Conservation (phyloP, 306 rosid genomes). For the Fragaria nilgerrensis region DNA sequence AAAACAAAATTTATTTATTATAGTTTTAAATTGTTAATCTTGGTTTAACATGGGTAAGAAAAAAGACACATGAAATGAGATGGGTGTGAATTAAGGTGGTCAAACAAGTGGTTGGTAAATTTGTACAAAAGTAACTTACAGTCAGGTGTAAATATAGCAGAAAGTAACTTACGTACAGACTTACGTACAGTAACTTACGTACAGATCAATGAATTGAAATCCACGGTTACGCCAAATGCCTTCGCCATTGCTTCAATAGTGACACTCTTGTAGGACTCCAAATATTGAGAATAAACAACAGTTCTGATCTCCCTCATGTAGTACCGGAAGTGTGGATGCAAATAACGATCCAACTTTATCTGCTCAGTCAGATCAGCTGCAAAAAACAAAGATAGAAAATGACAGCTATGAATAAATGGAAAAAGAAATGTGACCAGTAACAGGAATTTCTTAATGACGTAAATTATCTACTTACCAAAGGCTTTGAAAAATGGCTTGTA, state of each 20-base stretch:
- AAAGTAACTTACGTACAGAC: constrained; percentile 43
- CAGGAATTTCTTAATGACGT: background rate
- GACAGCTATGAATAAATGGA: background rate
- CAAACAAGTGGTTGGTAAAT: no score
- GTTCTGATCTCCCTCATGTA: constrained; percentile 96
- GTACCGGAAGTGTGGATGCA: constrained; percentile 89
- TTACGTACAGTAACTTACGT: no score
- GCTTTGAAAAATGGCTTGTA: constrained; percentile 89
- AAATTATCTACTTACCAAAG: constrained; percentile 62
- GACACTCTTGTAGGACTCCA: constrained; percentile 96
- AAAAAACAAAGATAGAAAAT: constrained; percentile 2
- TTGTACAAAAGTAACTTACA: no score
- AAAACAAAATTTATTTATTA: no score
- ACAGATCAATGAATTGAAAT: constrained; percentile 73
- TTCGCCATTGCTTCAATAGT: constrained; percentile 96
- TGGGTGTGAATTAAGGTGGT: no score
- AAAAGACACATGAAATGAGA: no score
- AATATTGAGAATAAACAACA: constrained; percentile 83
- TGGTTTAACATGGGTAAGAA: no score
- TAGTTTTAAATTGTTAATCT: no score
- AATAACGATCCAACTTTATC: constrained; percentile 84
- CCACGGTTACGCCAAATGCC: constrained; percentile 95
- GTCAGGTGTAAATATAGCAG: background rate
- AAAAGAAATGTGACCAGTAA: background rate
- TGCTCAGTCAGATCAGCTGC: constrained; percentile 90